Conservation (phyloP, 106 monocot species). For the Xerophyta viscosa region DNA sequence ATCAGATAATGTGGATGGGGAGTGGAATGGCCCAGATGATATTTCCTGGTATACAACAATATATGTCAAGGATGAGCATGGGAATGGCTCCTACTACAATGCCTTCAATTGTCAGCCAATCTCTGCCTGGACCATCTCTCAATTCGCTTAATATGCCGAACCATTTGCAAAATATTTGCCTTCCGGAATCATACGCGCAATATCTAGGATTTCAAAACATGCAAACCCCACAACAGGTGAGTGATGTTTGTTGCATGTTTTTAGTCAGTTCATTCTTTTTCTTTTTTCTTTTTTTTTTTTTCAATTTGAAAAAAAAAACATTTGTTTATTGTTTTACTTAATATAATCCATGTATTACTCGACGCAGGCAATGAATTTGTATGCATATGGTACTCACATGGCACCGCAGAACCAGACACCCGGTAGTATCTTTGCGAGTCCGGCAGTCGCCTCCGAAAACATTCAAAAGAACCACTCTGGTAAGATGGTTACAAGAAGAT, state of each 20-base stretch:
- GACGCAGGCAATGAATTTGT: conserved; percentile 46
- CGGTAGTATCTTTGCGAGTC: too few species aligned
- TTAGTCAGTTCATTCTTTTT: not conserved
- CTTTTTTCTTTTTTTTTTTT: not conserved
- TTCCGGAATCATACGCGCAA: conserved; percentile 28
- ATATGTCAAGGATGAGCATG: conserved; percentile 35
- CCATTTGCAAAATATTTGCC: conserved; percentile 34
- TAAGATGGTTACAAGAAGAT: too few species aligned
- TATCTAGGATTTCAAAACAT: conserved; percentile 41
- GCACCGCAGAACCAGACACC: conserved; percentile 40
- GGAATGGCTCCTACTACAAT: conserved; percentile 27
- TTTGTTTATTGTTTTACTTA: not conserved
- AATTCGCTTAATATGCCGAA: conserved; percentile 26
- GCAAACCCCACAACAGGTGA: conserved; percentile 39
- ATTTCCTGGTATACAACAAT: conserved; percentile 56
- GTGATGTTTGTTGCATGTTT: not conserved
- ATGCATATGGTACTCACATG: conserved; percentile 32
- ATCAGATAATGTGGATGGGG: conserved; percentile 95
- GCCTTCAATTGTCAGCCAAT: conserved; percentile 21
- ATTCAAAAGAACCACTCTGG: too few species aligned
- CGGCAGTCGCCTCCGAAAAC: too few species aligned
- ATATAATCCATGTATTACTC: not conserved
- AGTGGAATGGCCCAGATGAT: conserved; percentile 79
- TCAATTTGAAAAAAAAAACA: not conserved
- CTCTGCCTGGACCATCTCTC: conserved; percentile 14